A percentile compares a stretch with the other conserved stretches of the same genome.
phyloP scores from a whole-genome alignment of 345 rosid species.

The Dipteronia dyeriana region DNA sequence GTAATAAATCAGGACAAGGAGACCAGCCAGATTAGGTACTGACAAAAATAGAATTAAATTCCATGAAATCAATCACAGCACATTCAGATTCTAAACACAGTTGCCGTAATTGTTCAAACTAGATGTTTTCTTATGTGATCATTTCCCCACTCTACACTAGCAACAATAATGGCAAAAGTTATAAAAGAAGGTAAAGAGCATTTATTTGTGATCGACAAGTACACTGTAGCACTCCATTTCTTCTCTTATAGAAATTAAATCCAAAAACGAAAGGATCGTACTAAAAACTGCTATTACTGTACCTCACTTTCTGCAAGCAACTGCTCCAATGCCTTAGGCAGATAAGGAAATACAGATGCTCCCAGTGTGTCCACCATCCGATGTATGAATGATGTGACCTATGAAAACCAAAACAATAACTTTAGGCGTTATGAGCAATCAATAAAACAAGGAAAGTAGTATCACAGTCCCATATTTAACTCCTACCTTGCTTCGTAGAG shows the following conservation, averaged over 20 bases:
- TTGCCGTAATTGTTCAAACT: neutral
- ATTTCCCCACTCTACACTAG: neutral
- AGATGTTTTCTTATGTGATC: neutral
- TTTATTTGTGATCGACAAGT: neutral
- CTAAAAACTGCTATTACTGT: slow-evolving; percentile 14
- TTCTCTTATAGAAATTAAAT: neutral
- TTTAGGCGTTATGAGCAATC: slow-evolving; percentile 21
- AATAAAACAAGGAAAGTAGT: slow-evolving; percentile 6
- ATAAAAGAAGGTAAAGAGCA: neutral
- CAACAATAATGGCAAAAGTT: neutral
- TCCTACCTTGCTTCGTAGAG: slow-evolving; percentile 80
- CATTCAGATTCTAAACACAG: neutral
- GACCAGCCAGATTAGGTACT: neutral
- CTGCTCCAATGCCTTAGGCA: slow-evolving; percentile 88
- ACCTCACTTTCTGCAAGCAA: slow-evolving; percentile 96
- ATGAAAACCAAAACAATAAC: slow-evolving; percentile 23
- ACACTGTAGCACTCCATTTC: neutral
- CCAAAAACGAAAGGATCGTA: neutral
- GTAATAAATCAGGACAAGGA: neutral
- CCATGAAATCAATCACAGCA: neutral
- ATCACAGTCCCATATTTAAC: slow-evolving; percentile 12
- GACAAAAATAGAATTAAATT: neutral
- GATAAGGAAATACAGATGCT: slow-evolving; percentile 86
- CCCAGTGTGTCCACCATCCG: slow-evolving; percentile 98
- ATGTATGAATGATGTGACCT: slow-evolving; percentile 94